phyloP scores from a whole-genome alignment of 768 basidiomycete genomes.

The Lactarius vividus region DNA sequence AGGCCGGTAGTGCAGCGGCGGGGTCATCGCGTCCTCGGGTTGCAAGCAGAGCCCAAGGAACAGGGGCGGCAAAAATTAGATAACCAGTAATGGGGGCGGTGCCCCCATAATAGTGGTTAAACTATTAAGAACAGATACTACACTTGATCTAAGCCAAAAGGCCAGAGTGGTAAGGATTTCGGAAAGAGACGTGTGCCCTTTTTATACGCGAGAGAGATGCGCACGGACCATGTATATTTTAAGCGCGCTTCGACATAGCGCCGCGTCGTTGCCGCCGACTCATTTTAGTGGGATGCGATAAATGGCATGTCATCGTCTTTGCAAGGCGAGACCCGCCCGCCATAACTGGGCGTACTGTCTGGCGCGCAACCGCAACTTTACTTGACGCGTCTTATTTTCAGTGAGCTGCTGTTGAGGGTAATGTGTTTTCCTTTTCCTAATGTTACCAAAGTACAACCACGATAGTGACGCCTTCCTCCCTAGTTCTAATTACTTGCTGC shows the following conservation, averaged over 20 bases:
- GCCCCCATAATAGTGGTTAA: constrained; percentile 47
- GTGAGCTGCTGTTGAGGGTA: background rate
- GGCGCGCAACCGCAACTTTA: background rate
- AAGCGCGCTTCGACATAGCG: background rate
- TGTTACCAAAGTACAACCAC: background rate
- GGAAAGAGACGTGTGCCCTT: background rate
- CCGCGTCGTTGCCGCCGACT: background rate
- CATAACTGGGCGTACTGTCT: no score
- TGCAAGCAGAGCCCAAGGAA: constrained; percentile 29
- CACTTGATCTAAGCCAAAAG: constrained; percentile 98
- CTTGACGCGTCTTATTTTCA: background rate
- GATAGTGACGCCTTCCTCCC: background rate
- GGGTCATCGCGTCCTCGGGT: constrained; percentile 27
- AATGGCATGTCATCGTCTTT: background rate
- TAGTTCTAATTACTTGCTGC: background rate
- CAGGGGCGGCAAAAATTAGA: constrained; percentile 36
- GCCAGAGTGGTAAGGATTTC: constrained; percentile 73
- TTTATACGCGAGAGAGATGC: constrained; percentile 13
- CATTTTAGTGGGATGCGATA: background rate
- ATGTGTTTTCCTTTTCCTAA: background rate
- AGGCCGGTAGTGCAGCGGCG: constrained; percentile 28
- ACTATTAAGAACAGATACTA: constrained; percentile 95
- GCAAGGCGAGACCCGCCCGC: no score
- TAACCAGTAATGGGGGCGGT: constrained; percentile 37
- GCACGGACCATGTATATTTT: constrained; percentile 23